Evolutionary conservation across 805 yeast genomes (phyloP).

Genomic region (Candida saitoana): DNA sequence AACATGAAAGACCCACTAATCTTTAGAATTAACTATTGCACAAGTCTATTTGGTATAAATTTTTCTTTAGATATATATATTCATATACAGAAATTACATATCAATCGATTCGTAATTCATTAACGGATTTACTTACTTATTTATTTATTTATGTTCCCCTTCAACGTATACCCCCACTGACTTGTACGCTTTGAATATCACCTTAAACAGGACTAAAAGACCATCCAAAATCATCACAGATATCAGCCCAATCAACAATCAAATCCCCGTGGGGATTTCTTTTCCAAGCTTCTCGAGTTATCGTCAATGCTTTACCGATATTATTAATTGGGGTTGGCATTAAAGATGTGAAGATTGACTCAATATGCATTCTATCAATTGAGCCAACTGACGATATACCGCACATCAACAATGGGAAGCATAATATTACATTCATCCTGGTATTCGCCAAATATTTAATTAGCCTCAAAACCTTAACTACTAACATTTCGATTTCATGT

Average conservation of each 20-base stretch:
- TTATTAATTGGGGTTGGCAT: slow-evolving; percentile 13
- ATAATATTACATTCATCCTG: slow-evolving; percentile 14
- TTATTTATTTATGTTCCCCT: no score
- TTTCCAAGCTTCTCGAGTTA: slow-evolving; percentile 19
- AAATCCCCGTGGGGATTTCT: slow-evolving; percentile 14
- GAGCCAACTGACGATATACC: slow-evolving; percentile 20
- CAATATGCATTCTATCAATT: slow-evolving; percentile 17
- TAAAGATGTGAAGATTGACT: slow-evolving; percentile 12
- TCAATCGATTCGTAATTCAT: no score
- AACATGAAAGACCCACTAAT: no score
- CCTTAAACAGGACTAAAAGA: slow-evolving; percentile 10
- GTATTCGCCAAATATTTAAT: slow-evolving; percentile 14
- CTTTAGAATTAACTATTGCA: no score
- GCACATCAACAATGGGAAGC: slow-evolving; percentile 20
- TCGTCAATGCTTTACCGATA: slow-evolving; percentile 12
- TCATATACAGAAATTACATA: no score
- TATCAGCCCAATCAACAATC: slow-evolving; percentile 20
- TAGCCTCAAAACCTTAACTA: slow-evolving; percentile 8
- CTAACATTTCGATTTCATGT: slow-evolving; percentile 11
- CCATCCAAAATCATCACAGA: slow-evolving; percentile 26
- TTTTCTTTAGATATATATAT: no score
- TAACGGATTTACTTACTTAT: no score
- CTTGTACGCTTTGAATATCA: no score
- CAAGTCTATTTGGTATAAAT: no score
- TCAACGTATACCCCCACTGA: no score